Percentiles rank a stretch among this genome's conserved stretches.
Conservation (phyloP, 805 yeast genomes). For the Nakazawaea ernobii region DNA sequence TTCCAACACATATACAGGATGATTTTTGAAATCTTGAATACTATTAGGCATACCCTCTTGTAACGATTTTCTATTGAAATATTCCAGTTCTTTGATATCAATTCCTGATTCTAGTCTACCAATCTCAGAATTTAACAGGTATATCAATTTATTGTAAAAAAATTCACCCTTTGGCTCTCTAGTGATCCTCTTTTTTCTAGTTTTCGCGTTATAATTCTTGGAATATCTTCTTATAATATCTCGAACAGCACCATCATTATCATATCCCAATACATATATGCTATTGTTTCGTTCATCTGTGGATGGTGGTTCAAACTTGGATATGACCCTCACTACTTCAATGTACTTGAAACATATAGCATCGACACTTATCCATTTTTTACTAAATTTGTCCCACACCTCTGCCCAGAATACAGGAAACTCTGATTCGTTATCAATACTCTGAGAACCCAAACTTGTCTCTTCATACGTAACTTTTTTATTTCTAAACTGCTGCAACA, state of each 20-base stretch:
- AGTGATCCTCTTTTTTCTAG: slow-evolving; percentile 67
- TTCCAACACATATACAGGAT: slow-evolving; percentile 81
- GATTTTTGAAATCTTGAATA: slow-evolving; percentile 76
- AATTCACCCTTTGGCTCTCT: slow-evolving; percentile 45
- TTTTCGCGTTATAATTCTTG: slow-evolving; percentile 62
- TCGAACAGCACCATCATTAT: slow-evolving; percentile 53
- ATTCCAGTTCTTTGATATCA: slow-evolving; percentile 54
- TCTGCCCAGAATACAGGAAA: slow-evolving; percentile 91
- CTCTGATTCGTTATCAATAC: slow-evolving; percentile 11
- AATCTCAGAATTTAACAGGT: slow-evolving; percentile 22
- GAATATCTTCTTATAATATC: slow-evolving; percentile 88
- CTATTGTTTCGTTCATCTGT: slow-evolving; percentile 52
- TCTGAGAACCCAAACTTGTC: slow-evolving; percentile 4
- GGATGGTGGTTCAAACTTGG: slow-evolving; percentile 68
- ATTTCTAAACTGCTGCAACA: slow-evolving; percentile 21
- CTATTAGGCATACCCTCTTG: slow-evolving; percentile 86
- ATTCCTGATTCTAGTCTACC: slow-evolving; percentile 21
- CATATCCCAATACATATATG: slow-evolving; percentile 75
- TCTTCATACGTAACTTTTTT: slow-evolving; percentile 13
- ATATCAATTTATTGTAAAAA: slow-evolving; percentile 56
- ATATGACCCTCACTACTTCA: slow-evolving; percentile 51
- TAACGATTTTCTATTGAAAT: slow-evolving; percentile 54
- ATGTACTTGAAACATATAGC: slow-evolving; percentile 61
- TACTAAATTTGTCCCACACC: slow-evolving; percentile 74
- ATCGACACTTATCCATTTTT: slow-evolving; percentile 82